Conservation (phyloP, 208 protist genomes). For the Leishmania martiniquensis region DNA sequence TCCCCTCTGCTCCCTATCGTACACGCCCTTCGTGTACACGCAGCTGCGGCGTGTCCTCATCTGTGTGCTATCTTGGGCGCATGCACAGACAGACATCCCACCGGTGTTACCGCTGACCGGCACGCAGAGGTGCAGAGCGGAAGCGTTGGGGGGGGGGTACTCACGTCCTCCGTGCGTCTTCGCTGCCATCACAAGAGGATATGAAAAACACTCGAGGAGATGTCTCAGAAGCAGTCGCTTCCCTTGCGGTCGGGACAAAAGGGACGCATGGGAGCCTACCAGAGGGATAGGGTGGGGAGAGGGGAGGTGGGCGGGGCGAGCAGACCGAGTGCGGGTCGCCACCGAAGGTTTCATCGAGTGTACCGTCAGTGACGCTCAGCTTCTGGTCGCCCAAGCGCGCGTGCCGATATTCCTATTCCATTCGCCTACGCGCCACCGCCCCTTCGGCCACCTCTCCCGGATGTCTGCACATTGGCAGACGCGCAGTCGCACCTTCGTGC, state of each 20-base stretch:
- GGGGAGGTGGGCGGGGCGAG: too few relatives aligned
- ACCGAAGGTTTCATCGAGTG: neutral
- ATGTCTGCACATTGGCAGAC: too few relatives aligned
- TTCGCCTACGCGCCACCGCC: neutral
- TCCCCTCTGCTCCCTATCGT: neutral
- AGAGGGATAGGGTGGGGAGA: neutral
- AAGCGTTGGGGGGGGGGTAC: neutral
- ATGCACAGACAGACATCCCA: neutral
- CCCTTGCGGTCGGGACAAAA: neutral
- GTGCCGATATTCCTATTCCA: neutral
- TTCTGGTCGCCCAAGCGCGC: neutral
- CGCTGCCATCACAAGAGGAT: neutral
- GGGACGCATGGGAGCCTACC: neutral
- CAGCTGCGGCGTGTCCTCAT: neutral
- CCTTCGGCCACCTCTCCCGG: neutral
- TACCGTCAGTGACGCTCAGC: neutral
- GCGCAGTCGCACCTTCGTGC: too few relatives aligned
- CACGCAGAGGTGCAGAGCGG: neutral
- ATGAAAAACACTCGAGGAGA: neutral
- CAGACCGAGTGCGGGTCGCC: neutral
- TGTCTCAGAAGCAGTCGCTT: neutral
- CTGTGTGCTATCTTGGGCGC: neutral
- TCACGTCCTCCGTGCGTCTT: too few relatives aligned
- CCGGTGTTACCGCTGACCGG: neutral
- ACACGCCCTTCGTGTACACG: neutral